Base-by-base conservation (phyloP, 257 asterid species). In the Linderniella brevidens region DNA sequence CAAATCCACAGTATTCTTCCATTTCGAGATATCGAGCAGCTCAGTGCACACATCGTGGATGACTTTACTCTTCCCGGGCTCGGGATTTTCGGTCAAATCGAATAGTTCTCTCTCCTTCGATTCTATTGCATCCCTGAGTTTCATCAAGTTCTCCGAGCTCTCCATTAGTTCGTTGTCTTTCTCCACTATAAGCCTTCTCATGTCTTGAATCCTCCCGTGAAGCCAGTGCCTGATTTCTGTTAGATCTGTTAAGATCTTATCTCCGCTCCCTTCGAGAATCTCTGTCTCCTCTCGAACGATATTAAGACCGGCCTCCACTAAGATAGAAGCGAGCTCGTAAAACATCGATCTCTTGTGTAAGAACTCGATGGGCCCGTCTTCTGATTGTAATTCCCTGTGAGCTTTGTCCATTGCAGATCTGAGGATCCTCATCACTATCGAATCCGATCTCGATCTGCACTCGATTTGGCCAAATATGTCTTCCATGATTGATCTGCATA, bases 361-460 rank as follows among this genome's bases (percentile, higher is more conserved):
- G 59, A 74, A 79, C 54, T 76, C 86, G 4, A 86, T 70, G 8
- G 92, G 86, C 11, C 93, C 86, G 6, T 71, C 79, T 38, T 58
- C 61, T 11, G 73, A 71, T 45, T 76, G 88, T 44, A 78, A 57
- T 20, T 82, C 71, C 41, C 76, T 86, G 44, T 70, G 94, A 35
- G 87, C 85, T 67, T 66, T 66, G 17, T 79, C 94, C 96, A 86
- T 72, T 46, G 92, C 94, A 14, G 76, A 63, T 72, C 86, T 70
- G 56, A 86, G 19, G 19, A 86, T 68, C 42, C 69, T 68, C 93
- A 86, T 76, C 52, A 79, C 81, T 58, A 67, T 65, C 1, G 75
- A 61, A 49, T 82, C 92, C 0, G 76, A 59, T 53, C 60, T 79
- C 29, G 86, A 78, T 63, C 75, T 56, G 37, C 72, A 65, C 53